Percentiles rank a stretch among this genome's conserved stretches.
Conservation (phyloP, 106 monocot species). For the Cymbidium sinense region DNA sequence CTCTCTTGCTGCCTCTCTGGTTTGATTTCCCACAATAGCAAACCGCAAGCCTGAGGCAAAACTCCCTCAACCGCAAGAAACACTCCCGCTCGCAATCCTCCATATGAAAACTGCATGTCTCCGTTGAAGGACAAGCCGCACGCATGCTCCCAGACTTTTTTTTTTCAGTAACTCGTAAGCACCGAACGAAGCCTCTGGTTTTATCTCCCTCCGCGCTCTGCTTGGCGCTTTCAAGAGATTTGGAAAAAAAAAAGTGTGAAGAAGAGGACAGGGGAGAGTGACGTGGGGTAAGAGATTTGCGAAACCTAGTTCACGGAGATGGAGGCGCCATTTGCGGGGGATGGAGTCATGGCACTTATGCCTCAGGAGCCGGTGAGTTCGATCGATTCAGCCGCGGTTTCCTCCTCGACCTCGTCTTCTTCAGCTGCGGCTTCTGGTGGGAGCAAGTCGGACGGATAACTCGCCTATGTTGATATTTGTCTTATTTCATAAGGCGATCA, state of each 20-base stretch:
- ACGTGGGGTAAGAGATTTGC: background rate
- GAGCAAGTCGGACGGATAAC: constrained; percentile 19
- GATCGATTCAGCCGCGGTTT: constrained; percentile 6
- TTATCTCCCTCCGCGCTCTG: background rate
- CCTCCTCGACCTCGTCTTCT: constrained; percentile 9
- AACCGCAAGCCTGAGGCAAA: too few species aligned
- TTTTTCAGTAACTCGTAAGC: too few species aligned
- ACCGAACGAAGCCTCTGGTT: background rate
- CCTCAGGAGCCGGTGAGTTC: constrained; percentile 12
- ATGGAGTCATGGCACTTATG: constrained; percentile 9
- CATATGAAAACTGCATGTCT: too few species aligned
- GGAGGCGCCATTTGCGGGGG: constrained; percentile 10
- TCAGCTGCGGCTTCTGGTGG: background rate
- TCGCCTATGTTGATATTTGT: constrained; percentile 82
- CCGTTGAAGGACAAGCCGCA: too few species aligned
- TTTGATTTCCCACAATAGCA: too few species aligned
- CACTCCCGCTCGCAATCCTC: too few species aligned
- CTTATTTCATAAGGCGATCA: constrained; percentile 88
- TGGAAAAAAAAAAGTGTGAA: background rate
- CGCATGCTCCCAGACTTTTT: too few species aligned
- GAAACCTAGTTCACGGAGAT: background rate
- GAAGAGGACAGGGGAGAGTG: background rate
- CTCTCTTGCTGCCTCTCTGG: too few species aligned
- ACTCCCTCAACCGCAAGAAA: too few species aligned
- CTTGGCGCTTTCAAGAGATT: too few species aligned